Conservation (phyloP, 345 rosid genomes). For the Iberis pinnata region DNA sequence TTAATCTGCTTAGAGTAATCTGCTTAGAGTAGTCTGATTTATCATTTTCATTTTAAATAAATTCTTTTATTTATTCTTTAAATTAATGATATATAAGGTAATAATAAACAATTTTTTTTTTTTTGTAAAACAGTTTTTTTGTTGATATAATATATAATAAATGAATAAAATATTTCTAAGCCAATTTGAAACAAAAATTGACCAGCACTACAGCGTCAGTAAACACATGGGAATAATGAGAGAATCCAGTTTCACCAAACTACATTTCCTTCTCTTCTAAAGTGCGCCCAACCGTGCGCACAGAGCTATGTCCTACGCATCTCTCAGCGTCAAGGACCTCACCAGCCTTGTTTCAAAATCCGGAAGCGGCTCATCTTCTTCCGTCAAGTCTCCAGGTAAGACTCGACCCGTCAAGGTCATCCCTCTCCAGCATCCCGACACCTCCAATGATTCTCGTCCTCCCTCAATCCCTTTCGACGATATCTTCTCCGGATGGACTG, state of each 20-base stretch:
- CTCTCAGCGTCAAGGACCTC: slow-evolving; percentile 34
- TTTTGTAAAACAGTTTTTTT: no score
- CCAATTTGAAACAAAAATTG: not conserved
- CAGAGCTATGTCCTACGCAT: slow-evolving; percentile 30
- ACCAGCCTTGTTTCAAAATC: slow-evolving; percentile 26
- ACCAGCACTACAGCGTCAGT: not conserved
- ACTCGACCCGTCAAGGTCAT: slow-evolving; percentile 68
- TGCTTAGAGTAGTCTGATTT: no score
- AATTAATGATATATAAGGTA: no score
- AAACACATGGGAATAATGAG: no score
- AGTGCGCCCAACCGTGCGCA: slow-evolving; percentile 16
- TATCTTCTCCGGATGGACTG: slow-evolving; percentile 37
- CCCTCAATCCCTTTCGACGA: slow-evolving; percentile 29
- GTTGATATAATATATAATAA: no score
- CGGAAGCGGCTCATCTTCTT: slow-evolving; percentile 30
- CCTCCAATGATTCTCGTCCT: slow-evolving; percentile 29
- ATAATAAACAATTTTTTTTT: no score
- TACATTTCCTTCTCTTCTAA: slow-evolving; percentile 4
- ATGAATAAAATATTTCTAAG: no score
- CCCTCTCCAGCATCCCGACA: slow-evolving; percentile 64
- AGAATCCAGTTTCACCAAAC: no score
- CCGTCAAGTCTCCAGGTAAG: slow-evolving; percentile 13
- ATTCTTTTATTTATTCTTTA: no score
- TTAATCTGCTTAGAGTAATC: no score
- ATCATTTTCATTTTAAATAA: no score